phyloP scores from a whole-genome alignment of 2,329 filamentous ascomycete genomes.

The Neonectria ditissima region DNA sequence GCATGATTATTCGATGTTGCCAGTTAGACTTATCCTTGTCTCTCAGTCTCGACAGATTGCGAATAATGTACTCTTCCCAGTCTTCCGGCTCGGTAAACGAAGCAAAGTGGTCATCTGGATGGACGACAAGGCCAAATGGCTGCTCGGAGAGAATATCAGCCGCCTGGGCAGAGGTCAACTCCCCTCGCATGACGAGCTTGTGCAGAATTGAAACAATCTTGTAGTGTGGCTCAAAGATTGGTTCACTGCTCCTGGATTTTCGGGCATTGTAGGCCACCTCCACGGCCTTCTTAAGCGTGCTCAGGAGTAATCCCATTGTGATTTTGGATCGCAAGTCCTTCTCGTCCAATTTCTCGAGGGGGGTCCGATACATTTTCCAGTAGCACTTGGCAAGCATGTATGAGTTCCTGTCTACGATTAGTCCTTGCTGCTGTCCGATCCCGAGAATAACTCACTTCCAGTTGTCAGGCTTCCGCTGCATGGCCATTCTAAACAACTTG shows the following conservation, averaged over 20 bases:
- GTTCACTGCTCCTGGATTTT: constrained; percentile 74
- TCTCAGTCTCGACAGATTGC: constrained; percentile 62
- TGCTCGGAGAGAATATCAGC: constrained; percentile 67
- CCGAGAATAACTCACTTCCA: constrained; percentile 62
- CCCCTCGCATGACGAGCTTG: constrained; percentile 76
- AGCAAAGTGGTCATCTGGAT: constrained; percentile 50
- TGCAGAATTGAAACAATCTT: constrained; percentile 86
- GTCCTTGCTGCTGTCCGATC: background rate
- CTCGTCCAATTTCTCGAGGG: constrained; percentile 56
- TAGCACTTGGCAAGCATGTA: constrained; percentile 73
- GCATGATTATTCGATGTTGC: constrained; percentile 91
- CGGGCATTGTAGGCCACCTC: constrained; percentile 63
- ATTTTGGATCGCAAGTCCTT: constrained; percentile 54
- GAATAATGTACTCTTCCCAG: constrained; percentile 68
- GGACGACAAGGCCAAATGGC: constrained; percentile 59
- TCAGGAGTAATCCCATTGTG: constrained; percentile 56
- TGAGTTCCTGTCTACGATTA: constrained; percentile 58
- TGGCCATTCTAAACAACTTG: constrained; percentile 66
- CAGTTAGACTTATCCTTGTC: constrained; percentile 92
- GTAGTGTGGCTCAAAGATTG: constrained; percentile 91
- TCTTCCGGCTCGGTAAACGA: constrained; percentile 63
- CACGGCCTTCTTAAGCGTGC: constrained; percentile 63
- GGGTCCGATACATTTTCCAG: constrained; percentile 72
- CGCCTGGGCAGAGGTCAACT: constrained; percentile 61
- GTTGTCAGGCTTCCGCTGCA: constrained; percentile 64